Conservation (phyloP, 2,329 filamentous ascomycete genomes). For the Aureobasidium zeae region DNA sequence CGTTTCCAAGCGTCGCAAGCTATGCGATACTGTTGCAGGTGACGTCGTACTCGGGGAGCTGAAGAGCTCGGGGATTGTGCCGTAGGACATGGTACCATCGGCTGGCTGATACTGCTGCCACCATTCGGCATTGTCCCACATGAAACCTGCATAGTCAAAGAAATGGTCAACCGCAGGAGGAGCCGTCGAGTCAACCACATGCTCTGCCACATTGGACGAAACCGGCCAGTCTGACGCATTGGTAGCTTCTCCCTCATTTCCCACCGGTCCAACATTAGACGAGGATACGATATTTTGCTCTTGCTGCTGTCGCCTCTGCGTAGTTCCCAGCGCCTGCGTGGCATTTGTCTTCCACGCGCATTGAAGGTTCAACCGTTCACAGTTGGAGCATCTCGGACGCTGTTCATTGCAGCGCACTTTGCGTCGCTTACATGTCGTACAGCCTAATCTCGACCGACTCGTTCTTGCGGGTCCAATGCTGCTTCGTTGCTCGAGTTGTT, state of each 20-base stretch:
- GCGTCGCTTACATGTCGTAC: conserved; percentile 31
- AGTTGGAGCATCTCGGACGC: conserved; percentile 42
- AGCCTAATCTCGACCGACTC: not conserved
- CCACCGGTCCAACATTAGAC: no score
- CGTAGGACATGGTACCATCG: not conserved
- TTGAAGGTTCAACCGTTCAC: conserved; percentile 41
- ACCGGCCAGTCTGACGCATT: no score
- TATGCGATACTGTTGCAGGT: not conserved
- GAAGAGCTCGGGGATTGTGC: not conserved
- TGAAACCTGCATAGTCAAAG: conserved; percentile 15
- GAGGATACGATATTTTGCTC: no score
- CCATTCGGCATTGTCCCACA: conserved; percentile 2
- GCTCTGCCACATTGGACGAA: no score
- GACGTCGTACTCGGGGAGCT: not conserved
- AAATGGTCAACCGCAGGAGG: not conserved
- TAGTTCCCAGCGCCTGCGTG: not conserved
- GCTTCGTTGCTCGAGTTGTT: not conserved
- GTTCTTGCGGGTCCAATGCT: not conserved
- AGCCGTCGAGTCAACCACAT: no score
- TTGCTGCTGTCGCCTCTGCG: conserved; percentile 6
- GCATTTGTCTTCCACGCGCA: conserved; percentile 36
- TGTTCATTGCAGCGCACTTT: conserved; percentile 47
- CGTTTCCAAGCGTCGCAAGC: no score
- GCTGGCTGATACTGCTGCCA: conserved; percentile 1
- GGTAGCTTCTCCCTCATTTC: no score